Conservation (phyloP, 1,284 basidiomycete genomes). For the Vanrija humicola region DNA sequence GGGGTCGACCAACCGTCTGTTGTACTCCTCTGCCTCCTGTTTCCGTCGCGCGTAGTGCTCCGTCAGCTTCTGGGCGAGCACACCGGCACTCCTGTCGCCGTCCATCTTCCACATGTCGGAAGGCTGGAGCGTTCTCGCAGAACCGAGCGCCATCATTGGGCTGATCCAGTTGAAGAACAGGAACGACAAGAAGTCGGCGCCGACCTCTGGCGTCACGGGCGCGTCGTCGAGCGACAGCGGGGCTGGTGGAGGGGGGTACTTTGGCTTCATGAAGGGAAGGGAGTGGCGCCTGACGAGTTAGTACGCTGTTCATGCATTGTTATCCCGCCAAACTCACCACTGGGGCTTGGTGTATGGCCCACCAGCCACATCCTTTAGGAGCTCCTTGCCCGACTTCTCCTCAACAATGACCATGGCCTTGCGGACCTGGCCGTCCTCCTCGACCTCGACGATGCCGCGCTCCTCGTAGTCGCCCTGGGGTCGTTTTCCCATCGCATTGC, state of each 20-base stretch:
- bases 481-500: too few relatives aligned
- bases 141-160: conserved; percentile 58
- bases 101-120: conserved; percentile 81
- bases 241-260: conserved; percentile 52
- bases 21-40: conserved; percentile 63
- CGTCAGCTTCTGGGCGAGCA: conserved; percentile 62
- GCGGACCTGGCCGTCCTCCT: conserved; percentile 29
- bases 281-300: conserved; percentile 41
- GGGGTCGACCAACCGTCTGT: conserved; percentile 56
- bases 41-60: conserved; percentile 63
- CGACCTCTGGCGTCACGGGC: conserved; percentile 54
- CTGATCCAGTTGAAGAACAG: conserved; percentile 70
- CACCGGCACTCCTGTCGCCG: conserved; percentile 54
- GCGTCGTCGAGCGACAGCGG: conserved; percentile 58
- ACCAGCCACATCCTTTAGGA: conserved; percentile 33
- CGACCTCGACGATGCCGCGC: conserved; percentile 18
- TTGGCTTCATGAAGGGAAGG: conserved; percentile 44
- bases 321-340: conserved; percentile 32
- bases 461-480: conserved; percentile 8
- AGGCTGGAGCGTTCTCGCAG: conserved; percentile 70
- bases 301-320: background rate
- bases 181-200: conserved; percentile 55
- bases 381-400: conserved; percentile 36
- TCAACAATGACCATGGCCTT: conserved; percentile 41
- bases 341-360: conserved; percentile 42